Base-by-base conservation (phyloP, 2,329 filamentous ascomycete species). In the Diaporthe citrichinensis region DNA sequence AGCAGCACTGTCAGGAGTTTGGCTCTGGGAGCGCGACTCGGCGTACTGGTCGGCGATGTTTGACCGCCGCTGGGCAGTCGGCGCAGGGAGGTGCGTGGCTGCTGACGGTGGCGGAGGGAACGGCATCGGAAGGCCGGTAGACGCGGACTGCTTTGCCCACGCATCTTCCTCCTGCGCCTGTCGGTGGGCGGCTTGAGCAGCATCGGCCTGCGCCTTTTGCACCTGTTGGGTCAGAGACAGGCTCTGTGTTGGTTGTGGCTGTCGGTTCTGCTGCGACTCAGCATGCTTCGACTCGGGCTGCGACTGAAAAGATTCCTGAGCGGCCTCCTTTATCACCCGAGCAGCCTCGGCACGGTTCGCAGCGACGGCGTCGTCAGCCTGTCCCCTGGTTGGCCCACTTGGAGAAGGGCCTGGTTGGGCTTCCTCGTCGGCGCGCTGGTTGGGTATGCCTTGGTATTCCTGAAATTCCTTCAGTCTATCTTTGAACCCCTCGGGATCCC, bases 401-500 rank as follows among this genome's bases (percentile, higher is more conserved):
- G 69, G 71, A 69, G 76, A 75, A 77, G 71, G 75, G 71, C 76
- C 75, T 61, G 62, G 31, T 46, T 71, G 73, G 76, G 53, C 72
- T 78, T 86, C 84, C 69, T 89, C 86, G 23, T 89, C 87, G 75
- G 96, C 94, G 76, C 93, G 90, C 44, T 75, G 76, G 25, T 51
- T 75, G 57, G 61, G 61, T 74, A 75, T 65, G n/a, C 93, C 90
- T 79, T 94, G 91, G 68, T 97, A 86, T 41, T 93, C 91, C 79
- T 97, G 92, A 82, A 98, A 98, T 81, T 98, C 93, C 78, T 94
- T 91, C 28, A 98, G 88, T 61, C 96, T 92, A 62, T 95, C 94
- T 77, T 88, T 88, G 79, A 92, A 92, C 0, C 91, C 91, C 79
- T 92, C 88, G 0, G 85, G 78, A 76, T 93, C 91, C 75, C 87